Evolutionary conservation across 2,329 filamentous ascomycete genomes (phyloP).

Genomic region (Alternaria postmessia): DNA sequence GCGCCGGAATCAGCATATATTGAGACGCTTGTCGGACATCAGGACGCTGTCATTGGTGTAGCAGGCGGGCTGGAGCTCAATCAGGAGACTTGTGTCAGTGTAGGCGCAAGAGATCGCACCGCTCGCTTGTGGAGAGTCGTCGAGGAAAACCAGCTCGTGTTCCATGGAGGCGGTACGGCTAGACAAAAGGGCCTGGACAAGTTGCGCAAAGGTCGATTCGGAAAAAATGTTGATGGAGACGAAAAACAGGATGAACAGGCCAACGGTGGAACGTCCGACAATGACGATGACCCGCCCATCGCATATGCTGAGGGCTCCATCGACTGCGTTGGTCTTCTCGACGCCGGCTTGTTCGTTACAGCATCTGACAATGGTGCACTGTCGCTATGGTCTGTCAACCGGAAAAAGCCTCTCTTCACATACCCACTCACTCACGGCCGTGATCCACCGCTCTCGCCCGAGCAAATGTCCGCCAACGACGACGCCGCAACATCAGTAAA

Average conservation of each 20-base stretch:
- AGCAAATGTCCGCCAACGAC: slow-evolving; percentile 72
- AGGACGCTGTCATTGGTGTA: slow-evolving; percentile 86
- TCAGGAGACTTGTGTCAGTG: slow-evolving; percentile 88
- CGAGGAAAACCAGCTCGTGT: slow-evolving; percentile 94
- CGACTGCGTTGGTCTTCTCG: slow-evolving; percentile 90
- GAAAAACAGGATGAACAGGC: slow-evolving; percentile 58
- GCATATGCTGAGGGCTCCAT: slow-evolving; percentile 79
- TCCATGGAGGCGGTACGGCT: slow-evolving; percentile 77
- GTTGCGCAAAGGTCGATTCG: slow-evolving; percentile 46
- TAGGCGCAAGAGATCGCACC: slow-evolving; percentile 89
- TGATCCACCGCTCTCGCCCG: slow-evolving; percentile 72
- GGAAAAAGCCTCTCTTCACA: slow-evolving; percentile 92
- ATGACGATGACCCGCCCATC: slow-evolving; percentile 49
- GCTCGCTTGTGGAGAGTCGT: slow-evolving; percentile 95
- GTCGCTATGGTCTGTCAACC: slow-evolving; percentile 85
- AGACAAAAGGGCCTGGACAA: slow-evolving; percentile 51
- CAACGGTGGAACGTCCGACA: slow-evolving; percentile 51
- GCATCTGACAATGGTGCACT: slow-evolving; percentile 91
- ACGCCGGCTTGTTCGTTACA: slow-evolving; percentile 87
- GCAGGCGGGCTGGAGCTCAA: slow-evolving; percentile 66
- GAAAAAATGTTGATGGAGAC: slow-evolving; percentile 37
- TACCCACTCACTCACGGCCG: slow-evolving; percentile 84
- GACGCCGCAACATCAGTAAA: slow-evolving; percentile 63
- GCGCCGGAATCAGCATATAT: slow-evolving; percentile 91
- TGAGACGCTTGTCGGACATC: slow-evolving; percentile 95